Percentiles rank a stretch among this genome's conserved stretches.
Conservation (phyloP, 306 rosid genomes). For the Oemleria cerasiformis region DNA sequence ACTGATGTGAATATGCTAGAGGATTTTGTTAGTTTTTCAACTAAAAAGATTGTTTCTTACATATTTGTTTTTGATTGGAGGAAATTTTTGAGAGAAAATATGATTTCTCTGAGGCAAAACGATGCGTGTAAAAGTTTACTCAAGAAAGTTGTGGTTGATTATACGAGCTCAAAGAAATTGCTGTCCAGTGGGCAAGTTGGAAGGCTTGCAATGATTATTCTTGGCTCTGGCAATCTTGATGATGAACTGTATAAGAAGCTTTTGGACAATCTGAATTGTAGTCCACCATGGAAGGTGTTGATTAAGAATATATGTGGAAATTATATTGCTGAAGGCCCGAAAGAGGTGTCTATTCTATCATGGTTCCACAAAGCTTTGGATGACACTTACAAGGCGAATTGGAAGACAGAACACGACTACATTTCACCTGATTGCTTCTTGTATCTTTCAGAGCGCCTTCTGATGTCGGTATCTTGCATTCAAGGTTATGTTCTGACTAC, state of each 20-base stretch:
- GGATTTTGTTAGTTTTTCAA: too few species aligned
- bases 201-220: slow-evolving; percentile 39
- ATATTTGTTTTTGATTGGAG: slow-evolving; percentile 42
- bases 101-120: slow-evolving; percentile 42
- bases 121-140: slow-evolving; percentile 27
- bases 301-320: slow-evolving; percentile 20
- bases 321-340: slow-evolving; percentile 4
- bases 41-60: too few species aligned
- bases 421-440: slow-evolving; percentile 62
- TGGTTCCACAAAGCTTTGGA: slow-evolving; percentile 36
- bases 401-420: slow-evolving; percentile 28
- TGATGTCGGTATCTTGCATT: slow-evolving; percentile 31
- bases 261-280: slow-evolving; percentile 16
- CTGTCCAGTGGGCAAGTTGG: slow-evolving; percentile 51
- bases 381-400: slow-evolving; percentile 35
- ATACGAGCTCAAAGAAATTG: not conserved
- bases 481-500: slow-evolving; percentile 44
- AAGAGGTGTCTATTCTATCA: not conserved
- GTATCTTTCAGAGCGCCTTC: slow-evolving; percentile 64
- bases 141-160: slow-evolving; percentile 29
- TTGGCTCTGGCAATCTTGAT: slow-evolving; percentile 36
- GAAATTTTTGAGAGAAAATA: slow-evolving; percentile 27
- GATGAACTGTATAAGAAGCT: slow-evolving; percentile 21
- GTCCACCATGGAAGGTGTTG: slow-evolving; percentile 45
- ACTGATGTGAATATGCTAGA: too few species aligned